Percentiles rank a stretch among this genome's conserved stretches.
Evolutionary conservation across 805 yeast species (phyloP).

Genomic region (Zygosaccharomyces pseudorouxii): DNA sequence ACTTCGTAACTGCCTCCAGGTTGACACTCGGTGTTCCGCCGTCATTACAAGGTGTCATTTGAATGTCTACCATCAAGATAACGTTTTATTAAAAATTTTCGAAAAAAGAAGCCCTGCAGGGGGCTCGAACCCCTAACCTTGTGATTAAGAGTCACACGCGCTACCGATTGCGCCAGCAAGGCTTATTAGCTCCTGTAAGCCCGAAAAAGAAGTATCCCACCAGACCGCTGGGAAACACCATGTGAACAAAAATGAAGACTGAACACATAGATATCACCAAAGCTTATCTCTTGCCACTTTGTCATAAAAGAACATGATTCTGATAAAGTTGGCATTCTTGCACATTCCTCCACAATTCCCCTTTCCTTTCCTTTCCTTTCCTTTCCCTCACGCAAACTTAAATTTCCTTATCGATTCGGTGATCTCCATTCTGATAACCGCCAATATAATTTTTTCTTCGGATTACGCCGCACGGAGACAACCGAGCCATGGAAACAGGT

Average conservation of each 20-base stretch:
- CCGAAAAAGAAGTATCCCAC: not conserved
- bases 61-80: too few species aligned
- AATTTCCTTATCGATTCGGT: not conserved
- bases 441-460: not conserved
- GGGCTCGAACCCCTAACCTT: conserved; percentile 9
- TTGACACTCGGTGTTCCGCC: too few species aligned
- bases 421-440: not conserved
- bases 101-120: conserved; percentile 8
- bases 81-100: too few species aligned
- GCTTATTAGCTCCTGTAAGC: not conserved
- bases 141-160: conserved; percentile 9
- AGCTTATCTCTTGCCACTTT: too few species aligned
- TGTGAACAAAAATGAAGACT: too few species aligned
- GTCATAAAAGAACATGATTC: too few species aligned
- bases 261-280: too few species aligned
- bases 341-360: too few species aligned
- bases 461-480: not conserved
- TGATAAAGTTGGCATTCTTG: too few species aligned
- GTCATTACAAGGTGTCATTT: too few species aligned
- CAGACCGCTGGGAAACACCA: too few species aligned
- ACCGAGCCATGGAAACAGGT: not conserved
- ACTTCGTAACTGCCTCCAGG: too few species aligned
- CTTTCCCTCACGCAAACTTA: not conserved
- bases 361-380: not conserved
- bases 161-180: conserved; percentile 9